Evolutionary conservation across 768 basidiomycete species (phyloP).

Genomic region (Hericium erinaceus): DNA sequence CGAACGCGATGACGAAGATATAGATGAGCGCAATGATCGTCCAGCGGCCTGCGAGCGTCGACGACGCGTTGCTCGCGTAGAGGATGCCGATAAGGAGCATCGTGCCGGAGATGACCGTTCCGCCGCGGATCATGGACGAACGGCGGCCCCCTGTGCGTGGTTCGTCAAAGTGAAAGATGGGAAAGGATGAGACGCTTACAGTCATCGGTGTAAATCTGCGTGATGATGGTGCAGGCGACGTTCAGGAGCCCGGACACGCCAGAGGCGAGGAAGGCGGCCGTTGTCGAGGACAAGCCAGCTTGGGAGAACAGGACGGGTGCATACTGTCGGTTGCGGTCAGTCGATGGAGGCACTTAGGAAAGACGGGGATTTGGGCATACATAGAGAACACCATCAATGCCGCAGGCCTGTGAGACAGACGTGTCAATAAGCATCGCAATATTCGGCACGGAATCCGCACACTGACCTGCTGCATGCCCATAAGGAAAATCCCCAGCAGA

Average conservation of each 20-base stretch:
- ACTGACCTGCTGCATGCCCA: conserved; percentile 33
- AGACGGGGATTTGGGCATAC: conserved; percentile 7
- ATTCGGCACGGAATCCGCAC: neutral
- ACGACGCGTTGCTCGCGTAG: conserved; percentile 30
- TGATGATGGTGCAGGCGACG: conserved; percentile 28
- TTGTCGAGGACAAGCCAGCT: conserved; percentile 37
- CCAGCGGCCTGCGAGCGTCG: conserved; percentile 26
- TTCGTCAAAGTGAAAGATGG: neutral
- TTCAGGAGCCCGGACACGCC: conserved; percentile 40
- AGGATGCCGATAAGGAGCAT: conserved; percentile 35
- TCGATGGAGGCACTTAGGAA: neutral
- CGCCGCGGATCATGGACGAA: conserved; percentile 33
- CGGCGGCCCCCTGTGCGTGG: conserved; percentile 23
- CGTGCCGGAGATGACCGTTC: conserved; percentile 26
- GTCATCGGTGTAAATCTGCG: conserved; percentile 31
- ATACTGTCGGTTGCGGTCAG: conserved; percentile 19
- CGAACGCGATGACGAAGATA: conserved; percentile 34
- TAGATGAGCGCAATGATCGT: conserved; percentile 38
- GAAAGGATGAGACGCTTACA: conserved; percentile 19
- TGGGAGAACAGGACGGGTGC: conserved; percentile 41
- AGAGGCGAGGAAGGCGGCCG: conserved; percentile 41
- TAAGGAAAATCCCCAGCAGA: conserved; percentile 32
- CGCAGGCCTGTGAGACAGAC: conserved; percentile 13
- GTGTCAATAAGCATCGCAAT: conserved; percentile 1
- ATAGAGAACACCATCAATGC: conserved; percentile 27